Conservation (phyloP, 1,284 basidiomycete genomes). For the Dichomitus squalens region DNA sequence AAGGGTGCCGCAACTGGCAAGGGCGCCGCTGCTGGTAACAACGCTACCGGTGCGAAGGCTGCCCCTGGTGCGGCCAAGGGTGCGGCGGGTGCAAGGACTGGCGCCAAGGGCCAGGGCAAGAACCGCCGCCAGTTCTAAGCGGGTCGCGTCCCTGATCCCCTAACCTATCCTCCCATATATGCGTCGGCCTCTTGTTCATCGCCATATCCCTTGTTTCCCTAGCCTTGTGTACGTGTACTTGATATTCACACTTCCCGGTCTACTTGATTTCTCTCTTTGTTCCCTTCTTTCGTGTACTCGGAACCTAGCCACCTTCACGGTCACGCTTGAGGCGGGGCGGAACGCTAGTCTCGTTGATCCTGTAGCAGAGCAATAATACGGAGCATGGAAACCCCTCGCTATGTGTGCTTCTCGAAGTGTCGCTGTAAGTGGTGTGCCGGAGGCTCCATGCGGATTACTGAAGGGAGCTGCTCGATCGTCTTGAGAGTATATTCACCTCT, state of each 20-base stretch:
- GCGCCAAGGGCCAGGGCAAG: constrained; percentile 10
- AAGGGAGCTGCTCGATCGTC: no score
- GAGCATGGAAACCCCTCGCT: constrained; percentile 9
- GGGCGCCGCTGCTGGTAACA: not conserved
- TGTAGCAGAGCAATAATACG: constrained; percentile 21
- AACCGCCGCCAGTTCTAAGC: constrained; percentile 15
- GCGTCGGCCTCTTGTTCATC: not conserved
- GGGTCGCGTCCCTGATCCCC: not conserved
- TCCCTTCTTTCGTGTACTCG: constrained; percentile 1
- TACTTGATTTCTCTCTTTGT: not conserved
- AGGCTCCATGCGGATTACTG: not conserved
- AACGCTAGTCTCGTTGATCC: constrained; percentile 4
- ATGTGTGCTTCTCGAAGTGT: not conserved
- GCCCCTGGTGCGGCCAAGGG: not conserved
- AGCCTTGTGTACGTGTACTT: not conserved
- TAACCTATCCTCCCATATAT: not conserved
- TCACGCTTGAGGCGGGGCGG: constrained; percentile 17
- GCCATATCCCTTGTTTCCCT: not conserved
- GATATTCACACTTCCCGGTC: not conserved
- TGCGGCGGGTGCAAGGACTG: constrained; percentile 1
- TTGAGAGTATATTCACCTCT: no score
- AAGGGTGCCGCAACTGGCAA: not conserved
- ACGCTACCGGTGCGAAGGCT: not conserved
- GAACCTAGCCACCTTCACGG: constrained; percentile 1
- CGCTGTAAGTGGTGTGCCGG: no score